Percentiles rank a stretch among this genome's conserved stretches.
Evolutionary conservation across 306 rosid species (phyloP).

Genomic region (Vigna nakashimae): DNA sequence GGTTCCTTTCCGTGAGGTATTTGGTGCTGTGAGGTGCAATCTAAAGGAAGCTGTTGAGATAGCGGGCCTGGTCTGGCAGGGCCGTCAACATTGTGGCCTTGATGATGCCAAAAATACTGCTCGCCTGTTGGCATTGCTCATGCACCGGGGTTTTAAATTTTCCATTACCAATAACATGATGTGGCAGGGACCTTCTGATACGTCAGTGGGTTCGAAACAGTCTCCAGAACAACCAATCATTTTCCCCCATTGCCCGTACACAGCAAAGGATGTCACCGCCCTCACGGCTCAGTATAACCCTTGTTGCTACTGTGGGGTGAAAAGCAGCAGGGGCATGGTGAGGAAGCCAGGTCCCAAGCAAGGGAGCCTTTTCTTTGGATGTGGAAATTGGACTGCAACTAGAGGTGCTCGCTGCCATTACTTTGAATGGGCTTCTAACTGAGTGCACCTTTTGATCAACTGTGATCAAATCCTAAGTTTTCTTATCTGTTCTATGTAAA

Average conservation of each 20-base stretch:
- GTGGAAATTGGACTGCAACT: conserved; percentile 84
- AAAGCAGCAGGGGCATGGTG: conserved; percentile 71
- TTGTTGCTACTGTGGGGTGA: conserved; percentile 83
- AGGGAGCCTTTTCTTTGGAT: conserved; percentile 83
- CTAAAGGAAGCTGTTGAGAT: conserved; percentile 93
- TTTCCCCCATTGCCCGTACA: conserved; percentile 59
- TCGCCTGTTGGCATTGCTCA: conserved; percentile 74
- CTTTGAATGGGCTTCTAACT: conserved; percentile 88
- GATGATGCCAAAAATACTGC: conserved; percentile 97
- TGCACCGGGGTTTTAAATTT: conserved; percentile 77
- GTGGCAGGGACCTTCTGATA: conserved; percentile 68
- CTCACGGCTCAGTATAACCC: conserved; percentile 63
- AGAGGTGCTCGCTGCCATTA: conserved; percentile 87
- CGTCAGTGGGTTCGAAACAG: conserved; percentile 63
- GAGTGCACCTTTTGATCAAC: conserved; percentile 48
- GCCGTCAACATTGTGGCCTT: conserved; percentile 93
- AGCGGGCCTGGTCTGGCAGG: conserved; percentile 90
- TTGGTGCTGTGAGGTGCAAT: conserved; percentile 80
- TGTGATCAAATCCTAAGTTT: conserved; percentile 49
- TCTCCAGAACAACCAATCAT: conserved; percentile 53
- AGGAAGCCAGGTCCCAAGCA: conserved; percentile 89
- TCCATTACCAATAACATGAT: conserved; percentile 74
- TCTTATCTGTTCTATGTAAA: conserved; percentile 52
- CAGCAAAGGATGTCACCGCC: conserved; percentile 59
- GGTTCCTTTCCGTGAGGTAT: conserved; percentile 85